Base-by-base conservation (phyloP, 2,329 filamentous ascomycete species). In the Fusarium longipes region DNA sequence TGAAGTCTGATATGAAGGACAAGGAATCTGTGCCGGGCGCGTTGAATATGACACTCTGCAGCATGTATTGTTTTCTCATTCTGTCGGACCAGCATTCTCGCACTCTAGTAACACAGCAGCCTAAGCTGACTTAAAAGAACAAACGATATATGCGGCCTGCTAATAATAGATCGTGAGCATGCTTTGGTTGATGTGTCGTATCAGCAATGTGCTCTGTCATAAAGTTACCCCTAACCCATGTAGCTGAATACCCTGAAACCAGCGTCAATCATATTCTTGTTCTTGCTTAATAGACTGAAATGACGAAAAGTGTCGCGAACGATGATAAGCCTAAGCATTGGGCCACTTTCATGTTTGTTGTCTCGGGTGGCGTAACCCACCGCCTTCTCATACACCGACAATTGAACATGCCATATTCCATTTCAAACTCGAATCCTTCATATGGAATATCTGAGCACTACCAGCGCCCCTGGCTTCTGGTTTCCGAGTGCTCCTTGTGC, bases 381-480 rank as follows among this genome's bases (percentile, higher is more conserved):
- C 60, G 42, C 58, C 35, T 33, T 51, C 57, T 51, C 57, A 57
- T 36, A 63, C 59, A 50, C 52, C 67, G 30, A 53, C 63, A 38
- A 17, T 60, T 42, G 43, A 60, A 48, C 36, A 49, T 24, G 58
- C 63, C 35, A 60, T 47, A n/a, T 45, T 36, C 29, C 47, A 50
- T 47, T 30, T 49, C 27, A 30, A 50, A 17, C 60, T 43, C 11
- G 57, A 38, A 22, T 40, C 47, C 43, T 49, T 51, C 20, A 27
- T 59, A 24, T 51, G 43, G 30, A 63, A 47, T 17, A 42, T 49
- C 27, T 60, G 14, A 47, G 43, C 42, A 43, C 45, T 40, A 29
- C 48, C 47, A 33, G 36, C 8, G 43, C 40, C 27, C 61, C 58
- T 22, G 61, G 56, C 10, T 24, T 58, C 48, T 24, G 52, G 39